Evolutionary conservation across 2,329 filamentous ascomycete species (phyloP).

Genomic region (Clonostachys byssicola): DNA sequence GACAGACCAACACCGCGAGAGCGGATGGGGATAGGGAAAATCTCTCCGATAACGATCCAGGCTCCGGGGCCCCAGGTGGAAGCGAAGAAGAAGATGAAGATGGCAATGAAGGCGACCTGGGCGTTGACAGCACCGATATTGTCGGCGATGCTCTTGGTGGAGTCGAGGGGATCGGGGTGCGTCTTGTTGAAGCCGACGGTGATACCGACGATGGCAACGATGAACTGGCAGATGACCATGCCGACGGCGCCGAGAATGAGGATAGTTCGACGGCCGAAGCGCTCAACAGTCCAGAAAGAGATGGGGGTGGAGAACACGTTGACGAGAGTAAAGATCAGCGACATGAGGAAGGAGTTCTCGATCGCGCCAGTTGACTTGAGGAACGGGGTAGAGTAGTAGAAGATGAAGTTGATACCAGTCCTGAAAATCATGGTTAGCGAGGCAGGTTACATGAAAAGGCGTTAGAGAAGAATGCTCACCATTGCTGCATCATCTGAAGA

Average conservation of each 20-base stretch:
- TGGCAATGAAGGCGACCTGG: slow-evolving; percentile 54
- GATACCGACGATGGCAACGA: slow-evolving; percentile 56
- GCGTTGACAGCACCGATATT: slow-evolving; percentile 49
- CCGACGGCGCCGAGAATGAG: slow-evolving; percentile 58
- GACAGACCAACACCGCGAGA: slow-evolving; percentile 57
- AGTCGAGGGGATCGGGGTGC: slow-evolving; percentile 43
- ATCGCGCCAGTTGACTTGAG: slow-evolving; percentile 29
- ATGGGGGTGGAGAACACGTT: slow-evolving; percentile 29
- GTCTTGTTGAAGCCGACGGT: slow-evolving; percentile 17
- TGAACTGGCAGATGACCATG: slow-evolving; percentile 58
- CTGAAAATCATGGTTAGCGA: not conserved
- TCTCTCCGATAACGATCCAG: slow-evolving; percentile 36
- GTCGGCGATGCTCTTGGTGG: slow-evolving; percentile 40
- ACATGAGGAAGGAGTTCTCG: slow-evolving; percentile 25
- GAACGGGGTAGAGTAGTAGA: slow-evolving; percentile 33
- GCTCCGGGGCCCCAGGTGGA: slow-evolving; percentile 52
- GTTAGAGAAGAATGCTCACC: slow-evolving; percentile 13
- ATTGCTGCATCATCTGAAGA: slow-evolving; percentile 78
- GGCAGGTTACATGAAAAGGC: too few relatives aligned
- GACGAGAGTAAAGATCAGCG: slow-evolving; percentile 31
- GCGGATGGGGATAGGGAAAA: slow-evolving; percentile 53
- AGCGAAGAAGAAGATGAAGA: slow-evolving; percentile 70
- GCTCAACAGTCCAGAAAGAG: slow-evolving; percentile 28
- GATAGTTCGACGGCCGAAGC: slow-evolving; percentile 46
- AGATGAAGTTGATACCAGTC: slow-evolving; percentile 16